Conservation (phyloP, 208 protist species). For the Leishmania arabica region DNA sequence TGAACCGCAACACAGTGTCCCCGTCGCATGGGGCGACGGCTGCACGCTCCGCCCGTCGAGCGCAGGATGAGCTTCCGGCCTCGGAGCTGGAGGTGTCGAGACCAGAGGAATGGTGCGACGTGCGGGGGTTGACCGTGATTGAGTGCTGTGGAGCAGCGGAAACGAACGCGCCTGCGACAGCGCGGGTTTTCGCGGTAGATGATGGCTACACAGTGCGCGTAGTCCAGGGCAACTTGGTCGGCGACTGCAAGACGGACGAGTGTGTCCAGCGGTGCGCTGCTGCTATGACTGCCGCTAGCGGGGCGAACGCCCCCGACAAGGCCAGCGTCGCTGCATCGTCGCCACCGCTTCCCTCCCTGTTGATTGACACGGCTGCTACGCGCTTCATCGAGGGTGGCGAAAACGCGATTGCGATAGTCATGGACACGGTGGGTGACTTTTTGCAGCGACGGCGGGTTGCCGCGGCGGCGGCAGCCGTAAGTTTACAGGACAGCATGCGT, state of each 20-base stretch:
- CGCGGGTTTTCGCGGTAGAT: slow-evolving; percentile 26
- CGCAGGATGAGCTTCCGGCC: too few species aligned
- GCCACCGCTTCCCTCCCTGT: slow-evolving; percentile 27
- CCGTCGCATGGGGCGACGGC: too few species aligned
- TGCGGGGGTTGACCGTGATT: too few species aligned
- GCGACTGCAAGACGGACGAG: slow-evolving; percentile 47
- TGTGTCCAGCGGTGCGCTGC: slow-evolving; percentile 30
- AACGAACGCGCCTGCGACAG: too few species aligned
- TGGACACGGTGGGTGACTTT: slow-evolving; percentile 23
- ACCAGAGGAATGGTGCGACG: too few species aligned
- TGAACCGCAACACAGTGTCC: too few species aligned
- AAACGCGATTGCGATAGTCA: slow-evolving; percentile 38
- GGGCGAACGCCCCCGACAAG: not conserved
- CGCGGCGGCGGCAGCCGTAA: not conserved
- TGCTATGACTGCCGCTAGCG: too few species aligned
- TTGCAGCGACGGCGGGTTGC: not conserved
- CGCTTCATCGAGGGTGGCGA: slow-evolving; percentile 38
- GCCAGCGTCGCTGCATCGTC: not conserved
- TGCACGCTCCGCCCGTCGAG: too few species aligned
- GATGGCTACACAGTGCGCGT: slow-evolving; percentile 31
- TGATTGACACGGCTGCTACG: slow-evolving; percentile 23
- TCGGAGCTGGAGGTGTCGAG: too few species aligned
- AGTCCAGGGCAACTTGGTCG: slow-evolving; percentile 23
- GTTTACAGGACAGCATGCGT: not conserved
- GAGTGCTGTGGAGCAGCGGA: too few species aligned